Conservation (phyloP, 345 rosid genomes). For the Gossypium longicalyx region DNA sequence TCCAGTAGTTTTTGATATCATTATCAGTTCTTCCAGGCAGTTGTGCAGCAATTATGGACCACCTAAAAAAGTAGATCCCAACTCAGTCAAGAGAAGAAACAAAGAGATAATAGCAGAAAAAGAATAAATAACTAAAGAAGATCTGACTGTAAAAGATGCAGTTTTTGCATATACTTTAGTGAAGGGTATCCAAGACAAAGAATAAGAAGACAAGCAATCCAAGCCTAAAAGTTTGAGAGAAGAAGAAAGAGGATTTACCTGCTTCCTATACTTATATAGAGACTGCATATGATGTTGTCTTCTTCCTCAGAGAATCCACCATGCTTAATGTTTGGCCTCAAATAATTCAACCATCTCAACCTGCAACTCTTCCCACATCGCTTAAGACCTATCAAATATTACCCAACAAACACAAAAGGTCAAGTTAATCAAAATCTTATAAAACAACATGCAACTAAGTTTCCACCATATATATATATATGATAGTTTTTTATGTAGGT, state of each 20-base stretch:
- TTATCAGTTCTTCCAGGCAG: slow-evolving; percentile 96
- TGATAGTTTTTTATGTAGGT: background rate
- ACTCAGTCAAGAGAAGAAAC: background rate
- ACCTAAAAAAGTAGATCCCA: slow-evolving; percentile 35
- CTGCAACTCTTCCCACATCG: slow-evolving; percentile 99
- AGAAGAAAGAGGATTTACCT: slow-evolving; percentile 37
- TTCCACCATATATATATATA: background rate
- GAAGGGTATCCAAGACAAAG: slow-evolving; percentile 39
- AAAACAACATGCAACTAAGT: background rate
- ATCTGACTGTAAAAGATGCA: slow-evolving; percentile 5
- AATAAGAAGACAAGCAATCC: slow-evolving; percentile 35
- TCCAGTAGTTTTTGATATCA: slow-evolving; percentile 96
- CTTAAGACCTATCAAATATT: slow-evolving; percentile 48
- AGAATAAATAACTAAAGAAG: slow-evolving; percentile 12
- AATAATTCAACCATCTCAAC: slow-evolving; percentile 91
- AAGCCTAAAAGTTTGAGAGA: slow-evolving; percentile 18
- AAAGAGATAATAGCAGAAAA: slow-evolving; percentile 18
- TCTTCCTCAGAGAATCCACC: slow-evolving; percentile 98
- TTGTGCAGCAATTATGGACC: slow-evolving; percentile 99
- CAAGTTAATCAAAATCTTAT: slow-evolving; percentile 1
- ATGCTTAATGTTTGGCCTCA: slow-evolving; percentile 93
- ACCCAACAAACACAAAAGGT: background rate
- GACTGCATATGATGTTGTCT: slow-evolving; percentile 94
- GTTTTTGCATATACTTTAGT: slow-evolving; percentile 23
- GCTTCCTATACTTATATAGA: slow-evolving; percentile 98